These are phyloP conservation scores for Yamadazyma philogaea DNA, from an alignment of 805 yeast genomes.

Conservation along the genomic window DNA sequence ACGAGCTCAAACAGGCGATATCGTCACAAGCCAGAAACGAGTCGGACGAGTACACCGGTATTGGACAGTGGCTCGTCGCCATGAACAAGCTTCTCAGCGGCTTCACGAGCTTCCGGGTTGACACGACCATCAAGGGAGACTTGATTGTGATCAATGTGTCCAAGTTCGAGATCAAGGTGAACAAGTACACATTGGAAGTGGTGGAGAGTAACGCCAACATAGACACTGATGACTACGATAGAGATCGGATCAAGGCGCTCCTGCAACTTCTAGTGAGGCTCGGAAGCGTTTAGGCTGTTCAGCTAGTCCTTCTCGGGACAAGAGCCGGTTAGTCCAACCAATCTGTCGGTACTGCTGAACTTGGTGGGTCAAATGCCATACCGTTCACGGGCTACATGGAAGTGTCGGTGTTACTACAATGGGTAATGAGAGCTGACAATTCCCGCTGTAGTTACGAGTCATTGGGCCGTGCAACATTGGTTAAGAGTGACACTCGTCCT, in stretches of 20 bases:
- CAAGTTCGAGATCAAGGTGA: slow-evolving; percentile 9
- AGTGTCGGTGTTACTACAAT: no score
- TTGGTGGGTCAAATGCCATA: no score
- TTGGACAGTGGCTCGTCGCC: slow-evolving; percentile 14
- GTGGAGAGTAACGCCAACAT: slow-evolving; percentile 8
- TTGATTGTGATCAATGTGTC: slow-evolving; percentile 6
- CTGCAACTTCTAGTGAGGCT: slow-evolving; percentile 1
- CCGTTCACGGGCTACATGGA: no score
- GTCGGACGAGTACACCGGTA: slow-evolving; percentile 5
- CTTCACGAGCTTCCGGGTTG: slow-evolving; percentile 7
- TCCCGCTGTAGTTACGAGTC: no score
- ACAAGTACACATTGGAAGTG: slow-evolving; percentile 9
- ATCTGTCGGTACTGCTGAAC: no score
- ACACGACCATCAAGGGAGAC: slow-evolving; percentile 8
- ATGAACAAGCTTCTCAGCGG: slow-evolving; percentile 11
- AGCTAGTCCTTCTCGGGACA: no score
- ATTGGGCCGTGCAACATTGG: no score
- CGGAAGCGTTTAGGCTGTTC: neutral
- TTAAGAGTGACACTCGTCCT: no score
- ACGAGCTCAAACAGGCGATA: neutral
- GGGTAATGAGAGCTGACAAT: neutral
- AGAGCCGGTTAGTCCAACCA: no score
- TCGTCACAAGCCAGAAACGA: neutral
- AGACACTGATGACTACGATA: slow-evolving; percentile 8
- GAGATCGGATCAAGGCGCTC: slow-evolving; percentile 1